Base-by-base conservation (phyloP, 495 filamentous ascomycete species). In the Chaetomium tenue region DNA sequence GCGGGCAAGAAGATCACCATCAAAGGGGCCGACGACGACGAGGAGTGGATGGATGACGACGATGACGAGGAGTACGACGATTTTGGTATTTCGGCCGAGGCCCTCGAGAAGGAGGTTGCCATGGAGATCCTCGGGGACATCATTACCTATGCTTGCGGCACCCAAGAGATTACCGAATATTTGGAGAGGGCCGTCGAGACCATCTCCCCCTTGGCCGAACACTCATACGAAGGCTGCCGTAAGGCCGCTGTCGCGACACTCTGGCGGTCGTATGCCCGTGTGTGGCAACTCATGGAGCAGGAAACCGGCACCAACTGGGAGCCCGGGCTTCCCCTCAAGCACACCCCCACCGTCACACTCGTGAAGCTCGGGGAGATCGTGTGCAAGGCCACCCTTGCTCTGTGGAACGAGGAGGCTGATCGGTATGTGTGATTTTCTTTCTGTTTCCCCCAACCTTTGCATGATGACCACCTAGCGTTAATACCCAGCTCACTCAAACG, bases 401-500 rank as follows among this genome's bases (percentile, higher is more conserved):
- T 92, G 68, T 97, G 92, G 92, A 80, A 85, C 66, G 90, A 94
- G 68, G 95, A 98, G 77, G 84, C 86, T 70, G 94, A 98, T 77
- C 88, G 92, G 94, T 96, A 89, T 69, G 88, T 84, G 70, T 51
- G 59, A 64, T 44, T 66, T 69, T 52, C 64, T 65, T 62, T 51
- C 53, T 58, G 52, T 47, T n/a, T 58, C 40, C 60, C 61, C 65
- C 8, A 16, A 44, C 33, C 63, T 22, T 71, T 72, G 69, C 75
- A 92, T 93, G 92, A 98, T 96, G 91, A 96, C 78, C 77, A 84
- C 77, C 77, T 77, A 79, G 86, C 91, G 91, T 91, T 94, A 91
- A 46, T 89, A 93, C 93, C 92, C 92, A 97, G 92, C 92, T 97
- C 93, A 97, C 93, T 96, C 89, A 89, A 88, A 98, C 85, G 86